A percentile compares a stretch with the other conserved stretches of the same genome.
These are phyloP conservation scores for Tetrahymena borealis DNA, from an alignment of 73 alveolate species.

Conservation along the genomic window DNA sequence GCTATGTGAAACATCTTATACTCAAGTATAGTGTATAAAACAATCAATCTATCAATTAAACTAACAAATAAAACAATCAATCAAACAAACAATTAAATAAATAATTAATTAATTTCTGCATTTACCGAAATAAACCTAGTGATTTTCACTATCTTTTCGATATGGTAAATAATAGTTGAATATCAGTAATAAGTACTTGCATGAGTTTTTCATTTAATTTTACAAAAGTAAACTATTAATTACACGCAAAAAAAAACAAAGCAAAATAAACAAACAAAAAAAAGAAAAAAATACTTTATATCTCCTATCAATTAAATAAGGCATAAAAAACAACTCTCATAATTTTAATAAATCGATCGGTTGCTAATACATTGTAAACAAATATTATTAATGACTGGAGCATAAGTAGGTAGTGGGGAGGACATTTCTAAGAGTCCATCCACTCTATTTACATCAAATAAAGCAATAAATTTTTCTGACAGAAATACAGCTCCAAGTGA, in stretches of 20 bases:
- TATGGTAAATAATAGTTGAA: background rate
- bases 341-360: background rate
- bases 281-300: background rate
- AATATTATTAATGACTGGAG: too few relatives aligned
- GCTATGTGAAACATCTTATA: too few relatives aligned
- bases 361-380: background rate
- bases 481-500: background rate
- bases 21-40: too few relatives aligned
- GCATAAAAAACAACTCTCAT: background rate
- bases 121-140: too few relatives aligned
- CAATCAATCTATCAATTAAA: too few relatives aligned
- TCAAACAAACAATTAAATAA: too few relatives aligned
- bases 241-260: background rate
- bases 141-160: too few relatives aligned
- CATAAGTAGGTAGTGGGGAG: background rate
- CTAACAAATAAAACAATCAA: too few relatives aligned
- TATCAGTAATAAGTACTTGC: background rate
- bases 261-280: too few relatives aligned
- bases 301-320: background rate
- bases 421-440: background rate
- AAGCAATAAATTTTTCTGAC: background rate
- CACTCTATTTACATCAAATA: background rate
- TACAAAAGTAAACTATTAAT: background rate
- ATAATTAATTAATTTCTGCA: too few relatives aligned
- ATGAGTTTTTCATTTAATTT: background rate